A percentile compares a stretch with the other conserved stretches of the same genome.
Evolutionary conservation across 2,329 filamentous ascomycete species (phyloP).

Genomic region (Lachnellula suecica): DNA sequence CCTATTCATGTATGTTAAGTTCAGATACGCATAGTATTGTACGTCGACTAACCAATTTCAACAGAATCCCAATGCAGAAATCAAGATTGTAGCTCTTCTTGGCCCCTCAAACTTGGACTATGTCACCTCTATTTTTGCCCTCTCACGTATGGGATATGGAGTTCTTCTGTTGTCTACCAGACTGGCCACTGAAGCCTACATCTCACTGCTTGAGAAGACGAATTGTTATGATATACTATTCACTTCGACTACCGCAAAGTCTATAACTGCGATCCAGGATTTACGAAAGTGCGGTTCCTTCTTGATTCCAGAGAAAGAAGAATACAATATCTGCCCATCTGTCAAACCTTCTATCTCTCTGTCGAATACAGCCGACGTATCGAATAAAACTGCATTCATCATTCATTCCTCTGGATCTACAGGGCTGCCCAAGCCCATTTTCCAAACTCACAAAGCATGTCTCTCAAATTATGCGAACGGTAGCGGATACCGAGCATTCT

Average conservation of each 20-base stretch:
- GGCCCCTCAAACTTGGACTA: conserved; percentile 44
- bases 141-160: conserved; percentile 52
- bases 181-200: conserved; percentile 49
- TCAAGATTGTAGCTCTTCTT: conserved; percentile 21
- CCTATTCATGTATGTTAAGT: conserved; percentile 13
- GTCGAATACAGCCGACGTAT: not conserved
- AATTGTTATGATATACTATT: conserved; percentile 20
- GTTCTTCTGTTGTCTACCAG: conserved; percentile 54
- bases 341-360: not conserved
- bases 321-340: conserved; percentile 8
- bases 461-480: conserved; percentile 39
- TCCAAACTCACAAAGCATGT: conserved; percentile 50
- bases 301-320: conserved; percentile 17
- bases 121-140: conserved; percentile 49
- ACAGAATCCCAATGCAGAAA: not conserved
- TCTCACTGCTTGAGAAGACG: conserved; percentile 45
- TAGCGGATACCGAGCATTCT: conserved; percentile 10
- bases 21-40: not conserved
- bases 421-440: conserved; percentile 62
- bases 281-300: conserved; percentile 20
- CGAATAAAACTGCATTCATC: conserved; percentile 24
- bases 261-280: conserved; percentile 11
- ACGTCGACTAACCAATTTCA: not conserved
- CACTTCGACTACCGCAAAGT: conserved; percentile 5
- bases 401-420: conserved; percentile 46